Percentiles rank a stretch among this genome's conserved stretches.
Conservation (phyloP, 2,329 filamentous ascomycete genomes). For the Pseudonectria buxi region DNA sequence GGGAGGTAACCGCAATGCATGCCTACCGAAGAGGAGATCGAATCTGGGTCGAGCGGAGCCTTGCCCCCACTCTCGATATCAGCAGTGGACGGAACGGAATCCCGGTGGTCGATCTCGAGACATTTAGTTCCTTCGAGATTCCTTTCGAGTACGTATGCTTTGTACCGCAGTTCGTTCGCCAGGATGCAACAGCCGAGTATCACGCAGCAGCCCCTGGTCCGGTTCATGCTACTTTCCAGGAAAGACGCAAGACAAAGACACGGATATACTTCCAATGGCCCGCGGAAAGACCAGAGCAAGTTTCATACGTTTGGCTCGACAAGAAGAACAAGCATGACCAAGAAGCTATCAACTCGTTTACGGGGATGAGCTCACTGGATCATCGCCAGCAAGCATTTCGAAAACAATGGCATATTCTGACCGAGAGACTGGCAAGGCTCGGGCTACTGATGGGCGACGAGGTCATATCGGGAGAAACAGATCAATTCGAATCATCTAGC, state of each 20-base stretch:
- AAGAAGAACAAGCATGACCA: constrained; percentile 5
- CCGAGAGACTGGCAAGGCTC: constrained; percentile 5
- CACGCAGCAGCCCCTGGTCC: constrained; percentile 5
- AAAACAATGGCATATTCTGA: constrained; percentile 9
- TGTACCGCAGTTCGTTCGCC: constrained; percentile 8
- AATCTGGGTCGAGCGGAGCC: constrained; percentile 10
- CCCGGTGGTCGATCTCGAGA: constrained; percentile 13
- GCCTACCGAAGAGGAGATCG: constrained; percentile 10
- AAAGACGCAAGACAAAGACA: constrained; percentile 6
- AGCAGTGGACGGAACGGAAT: constrained; percentile 3
- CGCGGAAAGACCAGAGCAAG: constrained; percentile 3
- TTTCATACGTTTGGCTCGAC: constrained; percentile 9
- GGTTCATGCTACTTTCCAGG: constrained; percentile 3
- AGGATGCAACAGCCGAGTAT: constrained; percentile 1
- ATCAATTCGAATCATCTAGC: constrained; percentile 5
- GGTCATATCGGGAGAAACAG: constrained; percentile 1
- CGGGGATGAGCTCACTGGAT: constrained; percentile 1
- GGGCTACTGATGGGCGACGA: constrained; percentile 11
- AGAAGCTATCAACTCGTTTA: constrained; percentile 3
- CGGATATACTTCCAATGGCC: constrained; percentile 11
- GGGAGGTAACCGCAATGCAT: constrained; percentile 1
- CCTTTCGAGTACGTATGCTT: constrained; percentile 11
- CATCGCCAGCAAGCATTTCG: constrained; percentile 4
- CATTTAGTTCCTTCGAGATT: constrained; percentile 7
- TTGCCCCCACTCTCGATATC: constrained; percentile 4